Conservation (phyloP, 495 filamentous ascomycete species). For the Penicillium goetzii region DNA sequence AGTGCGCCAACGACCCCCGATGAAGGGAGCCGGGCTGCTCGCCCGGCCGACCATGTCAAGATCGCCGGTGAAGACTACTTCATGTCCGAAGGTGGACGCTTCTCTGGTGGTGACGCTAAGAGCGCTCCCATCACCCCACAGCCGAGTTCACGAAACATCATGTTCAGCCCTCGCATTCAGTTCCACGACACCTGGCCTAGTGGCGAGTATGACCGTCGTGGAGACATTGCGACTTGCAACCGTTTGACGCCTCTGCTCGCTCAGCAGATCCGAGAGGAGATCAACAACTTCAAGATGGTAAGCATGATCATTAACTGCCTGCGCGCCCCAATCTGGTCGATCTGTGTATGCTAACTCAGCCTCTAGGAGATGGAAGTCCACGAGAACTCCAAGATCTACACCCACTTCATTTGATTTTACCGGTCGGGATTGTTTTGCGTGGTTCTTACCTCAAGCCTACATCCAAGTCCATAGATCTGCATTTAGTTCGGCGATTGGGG, state of each 20-base stretch:
- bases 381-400: slow-evolving; percentile 97
- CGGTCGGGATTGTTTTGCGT: slow-evolving; percentile 33
- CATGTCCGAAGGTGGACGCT: slow-evolving; percentile 64
- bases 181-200: slow-evolving; percentile 97
- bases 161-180: slow-evolving; percentile 89
- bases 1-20: slow-evolving; percentile 86
- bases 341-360: slow-evolving; percentile 35
- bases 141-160: slow-evolving; percentile 72
- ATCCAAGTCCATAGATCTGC: slow-evolving; percentile 39
- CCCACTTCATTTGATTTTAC: slow-evolving; percentile 86
- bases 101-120: slow-evolving; percentile 63
- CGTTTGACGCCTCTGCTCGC: slow-evolving; percentile 94
- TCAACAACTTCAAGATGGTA: slow-evolving; percentile 99
- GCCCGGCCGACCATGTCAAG: slow-evolving; percentile 65
- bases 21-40: slow-evolving; percentile 62
- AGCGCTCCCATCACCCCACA: slow-evolving; percentile 80
- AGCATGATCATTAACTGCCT: background rate
- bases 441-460: slow-evolving; percentile 26
- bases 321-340: background rate
- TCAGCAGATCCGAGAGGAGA: slow-evolving; percentile 98
- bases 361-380: slow-evolving; percentile 98
- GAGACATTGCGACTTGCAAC: slow-evolving; percentile 97
- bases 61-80: slow-evolving; percentile 91
- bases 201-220: slow-evolving; percentile 93
- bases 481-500: slow-evolving; percentile 34